Percentiles rank a stretch among this genome's conserved stretches.
These are phyloP conservation scores for Rhizopogon salebrosus DNA, from an alignment of 768 basidiomycete species.

Conservation along the genomic window DNA sequence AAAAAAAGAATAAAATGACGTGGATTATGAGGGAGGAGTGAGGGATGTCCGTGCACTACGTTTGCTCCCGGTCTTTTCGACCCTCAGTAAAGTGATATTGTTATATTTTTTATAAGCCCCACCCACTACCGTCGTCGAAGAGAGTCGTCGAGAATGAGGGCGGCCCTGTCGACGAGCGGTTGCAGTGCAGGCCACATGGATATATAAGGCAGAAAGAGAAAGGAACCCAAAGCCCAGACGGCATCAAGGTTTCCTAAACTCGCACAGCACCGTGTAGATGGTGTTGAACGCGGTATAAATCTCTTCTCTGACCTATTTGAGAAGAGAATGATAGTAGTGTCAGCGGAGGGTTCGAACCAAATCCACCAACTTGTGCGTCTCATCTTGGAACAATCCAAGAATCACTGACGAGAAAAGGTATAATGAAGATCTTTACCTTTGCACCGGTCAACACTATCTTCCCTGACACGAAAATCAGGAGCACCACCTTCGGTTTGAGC, in stretches of 20 bases:
- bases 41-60: conserved; percentile 35
- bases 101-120: conserved; percentile 18
- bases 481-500: conserved; percentile 99
- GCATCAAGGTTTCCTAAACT: conserved; percentile 80
- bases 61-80: conserved; percentile 24
- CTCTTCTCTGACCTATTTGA: conserved; percentile 87
- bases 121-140: neutral
- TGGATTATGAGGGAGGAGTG: conserved; percentile 20
- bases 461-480: conserved; percentile 97
- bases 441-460: conserved; percentile 99
- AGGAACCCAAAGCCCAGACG: neutral
- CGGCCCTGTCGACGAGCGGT: conserved; percentile 3
- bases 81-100: conserved; percentile 26
- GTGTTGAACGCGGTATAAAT: conserved; percentile 99
- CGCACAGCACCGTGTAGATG: conserved; percentile 96
- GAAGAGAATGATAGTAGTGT: conserved; percentile 35
- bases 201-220: neutral
- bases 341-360: conserved; percentile 47
- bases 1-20: neutral
- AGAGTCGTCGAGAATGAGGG: conserved; percentile 1
- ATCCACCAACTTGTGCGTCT: conserved; percentile 38
- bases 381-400: conserved; percentile 14
- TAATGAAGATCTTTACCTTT: conserved; percentile 59
- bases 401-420: conserved; percentile 27
- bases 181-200: neutral